A percentile compares a stretch with the other conserved stretches of the same genome.
Conservation (phyloP, 495 filamentous ascomycete genomes). For the Pyrenula massariospora region DNA sequence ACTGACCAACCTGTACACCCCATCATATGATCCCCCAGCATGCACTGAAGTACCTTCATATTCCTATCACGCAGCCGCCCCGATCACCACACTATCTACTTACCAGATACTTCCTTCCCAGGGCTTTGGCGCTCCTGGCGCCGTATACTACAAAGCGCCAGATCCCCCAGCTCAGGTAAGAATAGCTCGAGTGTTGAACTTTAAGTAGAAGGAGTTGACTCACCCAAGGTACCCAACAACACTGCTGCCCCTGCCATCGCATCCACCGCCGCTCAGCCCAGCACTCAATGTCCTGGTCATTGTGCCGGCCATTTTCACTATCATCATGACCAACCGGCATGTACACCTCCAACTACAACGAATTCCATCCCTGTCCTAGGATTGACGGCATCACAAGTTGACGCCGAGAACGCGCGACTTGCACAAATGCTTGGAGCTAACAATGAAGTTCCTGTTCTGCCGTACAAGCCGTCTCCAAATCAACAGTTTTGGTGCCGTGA, state of each 20-base stretch:
- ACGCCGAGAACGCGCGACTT: constrained; percentile 5
- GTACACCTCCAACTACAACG: background rate
- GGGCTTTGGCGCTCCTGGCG: background rate
- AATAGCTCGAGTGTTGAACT: background rate
- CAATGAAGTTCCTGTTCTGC: constrained; percentile 5
- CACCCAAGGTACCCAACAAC: background rate
- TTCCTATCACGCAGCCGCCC: background rate
- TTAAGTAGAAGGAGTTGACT: background rate
- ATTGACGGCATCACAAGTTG: constrained; percentile 7
- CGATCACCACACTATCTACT: background rate
- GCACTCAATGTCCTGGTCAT: background rate
- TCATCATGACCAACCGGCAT: background rate
- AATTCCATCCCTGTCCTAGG: background rate
- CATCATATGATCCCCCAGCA: background rate
- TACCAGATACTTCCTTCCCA: background rate
- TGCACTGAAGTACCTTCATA: background rate
- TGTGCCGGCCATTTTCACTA: background rate
- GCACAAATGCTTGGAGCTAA: constrained; percentile 6
- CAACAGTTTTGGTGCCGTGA: constrained; percentile 13
- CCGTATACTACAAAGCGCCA: background rate
- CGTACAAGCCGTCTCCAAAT: constrained; percentile 4
- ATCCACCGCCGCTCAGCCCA: background rate
- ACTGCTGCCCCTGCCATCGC: background rate
- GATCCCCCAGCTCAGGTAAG: background rate
- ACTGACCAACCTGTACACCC: background rate